phyloP scores from a whole-genome alignment of 2,329 filamentous ascomycete species.

The Neofusicoccum sp. region DNA sequence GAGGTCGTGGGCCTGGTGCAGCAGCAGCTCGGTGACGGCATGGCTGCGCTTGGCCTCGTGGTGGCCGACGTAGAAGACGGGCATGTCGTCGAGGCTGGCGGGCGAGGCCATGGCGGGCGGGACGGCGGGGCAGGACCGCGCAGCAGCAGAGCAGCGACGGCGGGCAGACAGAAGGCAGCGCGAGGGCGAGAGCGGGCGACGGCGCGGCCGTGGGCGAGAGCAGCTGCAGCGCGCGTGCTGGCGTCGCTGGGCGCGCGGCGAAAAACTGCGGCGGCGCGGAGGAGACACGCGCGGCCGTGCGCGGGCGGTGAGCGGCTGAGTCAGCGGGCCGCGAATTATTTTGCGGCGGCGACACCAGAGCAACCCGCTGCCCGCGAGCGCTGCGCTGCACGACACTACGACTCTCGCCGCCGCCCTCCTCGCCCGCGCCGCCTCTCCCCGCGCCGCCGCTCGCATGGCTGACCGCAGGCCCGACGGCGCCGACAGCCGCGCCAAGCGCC shows the following conservation, averaged over 20 bases:
- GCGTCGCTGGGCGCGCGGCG: neutral
- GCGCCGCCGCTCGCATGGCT: slow-evolving; percentile 46
- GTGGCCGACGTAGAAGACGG: slow-evolving; percentile 68
- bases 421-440: neutral
- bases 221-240: neutral
- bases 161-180: neutral
- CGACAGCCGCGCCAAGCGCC: slow-evolving; percentile 53
- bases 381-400: neutral
- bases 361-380: neutral
- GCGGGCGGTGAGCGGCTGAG: slow-evolving; percentile 4
- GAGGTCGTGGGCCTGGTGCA: slow-evolving; percentile 65
- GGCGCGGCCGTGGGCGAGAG: no score
- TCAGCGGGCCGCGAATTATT: slow-evolving; percentile 13
- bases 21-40: slow-evolving; percentile 62
- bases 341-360: neutral
- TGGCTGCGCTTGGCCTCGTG: slow-evolving; percentile 65
- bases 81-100: slow-evolving; percentile 32
- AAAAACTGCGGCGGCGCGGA: neutral
- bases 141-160: neutral
- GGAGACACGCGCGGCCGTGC: neutral
- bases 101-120: slow-evolving; percentile 1
- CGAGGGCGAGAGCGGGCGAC: neutral
- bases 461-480: slow-evolving; percentile 56
- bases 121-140: neutral
- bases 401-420: neutral